Evolutionary conservation across 768 basidiomycete genomes (phyloP).

Genomic region (Boletus sp.): DNA sequence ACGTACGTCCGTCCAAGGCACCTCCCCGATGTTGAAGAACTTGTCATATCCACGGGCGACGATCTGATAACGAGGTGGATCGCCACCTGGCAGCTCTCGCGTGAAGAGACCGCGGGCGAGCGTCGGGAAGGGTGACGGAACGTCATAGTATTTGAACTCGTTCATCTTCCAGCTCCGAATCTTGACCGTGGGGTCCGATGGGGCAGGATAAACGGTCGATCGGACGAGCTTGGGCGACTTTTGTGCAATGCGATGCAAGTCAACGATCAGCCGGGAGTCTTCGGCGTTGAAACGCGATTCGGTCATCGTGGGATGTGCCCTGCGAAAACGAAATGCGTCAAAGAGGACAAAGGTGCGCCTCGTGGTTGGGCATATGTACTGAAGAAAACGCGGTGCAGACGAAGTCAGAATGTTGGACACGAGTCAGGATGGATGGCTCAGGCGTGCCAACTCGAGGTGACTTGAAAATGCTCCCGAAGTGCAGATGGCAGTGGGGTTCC

Average conservation of each 20-base stretch:
- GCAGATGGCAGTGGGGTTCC: not conserved
- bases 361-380: slow-evolving; percentile 13
- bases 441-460: slow-evolving; percentile 4
- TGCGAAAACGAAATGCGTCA: slow-evolving; percentile 3
- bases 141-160: slow-evolving; percentile 89
- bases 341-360: not conserved
- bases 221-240: slow-evolving; percentile 63
- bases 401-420: slow-evolving; percentile 1
- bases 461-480: not conserved
- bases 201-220: slow-evolving; percentile 52
- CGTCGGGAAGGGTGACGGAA: slow-evolving; percentile 90
- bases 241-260: slow-evolving; percentile 50
- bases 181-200: slow-evolving; percentile 49
- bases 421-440: not conserved
- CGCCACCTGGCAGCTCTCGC: slow-evolving; percentile 38
- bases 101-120: slow-evolving; percentile 93
- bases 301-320: slow-evolving; percentile 16
- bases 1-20: slow-evolving; percentile 89
- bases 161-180: slow-evolving; percentile 96
- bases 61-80: slow-evolving; percentile 51
- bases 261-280: slow-evolving; percentile 59
- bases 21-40: slow-evolving; percentile 97
- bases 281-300: slow-evolving; percentile 27
- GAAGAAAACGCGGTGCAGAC: not conserved
- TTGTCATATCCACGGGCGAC: slow-evolving; percentile 95